Evolutionary conservation across 2,329 filamentous ascomycete species (phyloP), one percentile per base, ranked within the genome.

Genomic region (Fusarium hostae): DNA sequence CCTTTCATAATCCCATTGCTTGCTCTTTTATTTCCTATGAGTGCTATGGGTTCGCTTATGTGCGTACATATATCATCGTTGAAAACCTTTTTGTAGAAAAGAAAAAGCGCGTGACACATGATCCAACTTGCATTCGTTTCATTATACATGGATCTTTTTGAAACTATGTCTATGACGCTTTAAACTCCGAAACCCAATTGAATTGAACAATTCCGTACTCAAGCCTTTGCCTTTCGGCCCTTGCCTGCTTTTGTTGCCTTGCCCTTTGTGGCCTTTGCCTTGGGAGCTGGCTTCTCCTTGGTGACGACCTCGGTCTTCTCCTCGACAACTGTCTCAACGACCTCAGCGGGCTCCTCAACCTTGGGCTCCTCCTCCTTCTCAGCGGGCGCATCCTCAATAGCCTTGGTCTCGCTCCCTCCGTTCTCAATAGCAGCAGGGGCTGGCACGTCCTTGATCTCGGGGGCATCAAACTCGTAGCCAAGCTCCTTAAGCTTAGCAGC

Each of bases 401-500:
- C 74, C 59, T 80, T 79, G 60, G 71, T 64, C 56, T 80, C 78
- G 22, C 63, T 72, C 22, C 79, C 77, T 16, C 73, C 79, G 34
- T 78, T 79, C 77, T 82, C 81, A 37, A 83, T 73, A 30, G 80
- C 78, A 40, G 79, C 79, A n/a, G 84, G 83, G 28, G 82, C 77
- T 16, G 85, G 82, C 4, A 83, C 79, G 12, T 78, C 79, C 85
- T 93, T 97, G 73, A 97, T 82, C 73, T 86, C 83, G 1, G 94
- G 94, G 26, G 89, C 87, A 56, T 93, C 88, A 77, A 94, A 95
- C 67, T 96, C 91, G 81, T 99, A 98, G 13, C 92, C 95, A 66
- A 97, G 82, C 44, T 87, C 90, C 86, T 93, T 91, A 73, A 98
- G 84, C 83, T 93, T 92, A 78, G 92, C 88, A 3, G 88, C 90